phyloP scores from a whole-genome alignment of 352 stramenopile species.

The Globisporangium mamillatum region DNA sequence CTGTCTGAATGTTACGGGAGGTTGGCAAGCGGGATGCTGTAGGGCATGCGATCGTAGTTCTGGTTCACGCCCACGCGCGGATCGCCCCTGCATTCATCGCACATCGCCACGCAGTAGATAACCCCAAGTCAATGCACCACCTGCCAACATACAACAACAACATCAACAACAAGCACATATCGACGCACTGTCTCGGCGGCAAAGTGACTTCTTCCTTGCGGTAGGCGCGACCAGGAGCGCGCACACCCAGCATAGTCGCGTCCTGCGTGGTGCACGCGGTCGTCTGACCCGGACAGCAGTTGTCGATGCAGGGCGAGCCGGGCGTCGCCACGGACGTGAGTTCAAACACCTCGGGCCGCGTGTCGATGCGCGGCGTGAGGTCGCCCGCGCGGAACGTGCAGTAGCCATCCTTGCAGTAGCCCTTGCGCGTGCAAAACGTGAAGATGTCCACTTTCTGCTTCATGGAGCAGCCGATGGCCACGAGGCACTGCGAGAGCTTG shows the following conservation, averaged over 20 bases:
- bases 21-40: conserved; percentile 68
- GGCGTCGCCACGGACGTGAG: conserved; percentile 51
- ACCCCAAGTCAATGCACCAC: no score
- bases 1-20: conserved; percentile 26
- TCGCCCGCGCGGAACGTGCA: conserved; percentile 62
- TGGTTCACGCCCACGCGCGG: conserved; percentile 71
- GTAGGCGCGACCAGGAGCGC: conserved; percentile 41
- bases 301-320: conserved; percentile 59
- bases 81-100: conserved; percentile 36
- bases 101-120: not conserved
- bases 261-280: conserved; percentile 42
- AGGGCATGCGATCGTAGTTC: conserved; percentile 74
- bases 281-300: conserved; percentile 40
- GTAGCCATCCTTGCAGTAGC: conserved; percentile 82
- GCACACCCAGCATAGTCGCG: conserved; percentile 39
- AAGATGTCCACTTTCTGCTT: conserved; percentile 63
- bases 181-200: conserved; percentile 53
- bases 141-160: conserved; percentile 1
- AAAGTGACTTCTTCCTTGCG: conserved; percentile 53
- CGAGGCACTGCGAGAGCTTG: conserved; percentile 63
- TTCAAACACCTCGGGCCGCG: conserved; percentile 57
- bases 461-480: conserved; percentile 60
- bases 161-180: not conserved
- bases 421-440: conserved; percentile 63
- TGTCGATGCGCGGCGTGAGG: conserved; percentile 49